Conservation (phyloP, 2,329 filamentous ascomycete species). For the Neonectria faginata region DNA sequence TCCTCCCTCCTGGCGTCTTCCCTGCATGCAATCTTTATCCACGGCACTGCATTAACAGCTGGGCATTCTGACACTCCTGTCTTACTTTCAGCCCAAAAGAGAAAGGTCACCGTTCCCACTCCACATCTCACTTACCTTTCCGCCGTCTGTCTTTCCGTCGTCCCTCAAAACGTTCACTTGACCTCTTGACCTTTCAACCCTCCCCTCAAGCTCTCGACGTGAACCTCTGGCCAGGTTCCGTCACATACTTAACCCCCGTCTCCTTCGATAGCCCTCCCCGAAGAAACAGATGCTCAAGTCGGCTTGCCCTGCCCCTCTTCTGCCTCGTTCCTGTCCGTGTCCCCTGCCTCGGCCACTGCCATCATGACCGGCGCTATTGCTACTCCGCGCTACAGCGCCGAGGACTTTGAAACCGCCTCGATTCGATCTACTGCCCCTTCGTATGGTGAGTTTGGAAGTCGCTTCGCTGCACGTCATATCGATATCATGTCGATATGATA, state of each 20-base stretch:
- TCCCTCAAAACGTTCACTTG: slow-evolving; percentile 31
- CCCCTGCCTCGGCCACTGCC: slow-evolving; percentile 30
- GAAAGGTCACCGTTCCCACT: slow-evolving; percentile 39
- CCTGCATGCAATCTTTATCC: slow-evolving; percentile 43
- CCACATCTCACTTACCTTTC: slow-evolving; percentile 38
- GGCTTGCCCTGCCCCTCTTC: slow-evolving; percentile 37
- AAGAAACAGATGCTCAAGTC: slow-evolving; percentile 44
- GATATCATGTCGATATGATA: slow-evolving; percentile 14
- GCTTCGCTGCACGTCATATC: slow-evolving; percentile 17
- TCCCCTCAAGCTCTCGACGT: slow-evolving; percentile 8
- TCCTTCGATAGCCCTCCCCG: slow-evolving; percentile 29
- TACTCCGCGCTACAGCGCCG: slow-evolving; percentile 53
- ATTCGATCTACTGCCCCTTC: slow-evolving; percentile 76
- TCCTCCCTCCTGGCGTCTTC: slow-evolving; percentile 34
- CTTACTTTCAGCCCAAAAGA: slow-evolving; percentile 38
- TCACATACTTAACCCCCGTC: slow-evolving; percentile 22
- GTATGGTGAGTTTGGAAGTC: slow-evolving; percentile 63
- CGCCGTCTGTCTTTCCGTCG: slow-evolving; percentile 28
- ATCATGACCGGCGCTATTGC: slow-evolving; percentile 49
- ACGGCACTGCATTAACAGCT: slow-evolving; percentile 44
- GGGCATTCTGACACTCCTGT: slow-evolving; percentile 44
- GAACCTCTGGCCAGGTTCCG: slow-evolving; percentile 10
- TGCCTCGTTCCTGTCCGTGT: slow-evolving; percentile 33
- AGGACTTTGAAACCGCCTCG: slow-evolving; percentile 76
- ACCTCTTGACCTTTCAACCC: slow-evolving; percentile 21